Base-by-base conservation (phyloP, 1,139 yeast genomes). In the Hansenula anomala region DNA sequence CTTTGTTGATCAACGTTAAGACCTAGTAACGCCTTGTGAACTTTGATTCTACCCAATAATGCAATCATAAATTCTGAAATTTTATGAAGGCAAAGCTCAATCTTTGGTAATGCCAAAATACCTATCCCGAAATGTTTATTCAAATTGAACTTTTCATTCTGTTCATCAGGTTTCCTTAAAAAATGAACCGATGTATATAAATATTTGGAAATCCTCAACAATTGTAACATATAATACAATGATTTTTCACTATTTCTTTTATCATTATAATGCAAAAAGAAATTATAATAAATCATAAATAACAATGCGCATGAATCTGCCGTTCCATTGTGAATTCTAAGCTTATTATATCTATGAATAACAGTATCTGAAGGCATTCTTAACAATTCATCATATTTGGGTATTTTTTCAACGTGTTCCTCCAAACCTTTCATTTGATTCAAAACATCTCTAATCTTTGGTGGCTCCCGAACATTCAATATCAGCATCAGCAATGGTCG, bases 71-170 rank as follows among this genome's bases (percentile, higher is more conserved):
- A 16, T 26, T 46, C 51, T n/a, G 45, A 36, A 16, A 44, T 32
- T 34, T 49, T 42, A 25, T 51, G 56, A 6, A 48, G 12, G 9
- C 37, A 37, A 13, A 41, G 18, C 27, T 52, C 56, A 26, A 52
- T 41, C 34, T 42, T 51, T 19, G 50, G 56, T 17, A 48, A 41
- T 5, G 44, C 32, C 6, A 43, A 20, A 4, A 36, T 30, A 2
- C 50, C 43, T 37, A 28, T 29, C 3, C 55, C 55, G 37, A 52
- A 52, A 20, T 47, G 45, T 28, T 42, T 41, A 26, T 40, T 28
- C 12, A 49, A 12, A 32, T 52, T 46, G 27, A 34, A 44, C 8
- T 44, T 45, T 3, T 36, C 15, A n/a, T 36, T 33, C 4, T 36
- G 31, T 2, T 36, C 31, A 15, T 51, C 53, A 11, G 6, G 4